These are phyloP conservation scores for Kwoniella mangroviensis DNA, from an alignment of 768 basidiomycete genomes.

Conservation along the genomic window DNA sequence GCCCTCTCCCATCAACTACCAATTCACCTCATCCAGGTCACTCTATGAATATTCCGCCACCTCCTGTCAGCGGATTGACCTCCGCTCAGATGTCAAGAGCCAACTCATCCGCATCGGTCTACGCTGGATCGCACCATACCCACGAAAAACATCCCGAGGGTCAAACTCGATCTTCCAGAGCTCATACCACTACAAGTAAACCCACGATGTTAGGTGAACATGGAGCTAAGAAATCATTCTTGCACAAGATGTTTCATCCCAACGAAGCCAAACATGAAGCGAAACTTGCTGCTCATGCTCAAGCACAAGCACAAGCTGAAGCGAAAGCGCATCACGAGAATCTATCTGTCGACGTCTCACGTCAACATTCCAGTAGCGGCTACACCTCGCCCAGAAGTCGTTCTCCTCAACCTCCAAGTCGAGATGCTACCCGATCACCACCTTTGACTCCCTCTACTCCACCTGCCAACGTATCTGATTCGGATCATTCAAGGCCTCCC, in stretches of 20 bases:
- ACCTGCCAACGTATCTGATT: slow-evolving; percentile 33
- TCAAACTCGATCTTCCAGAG: slow-evolving; percentile 10
- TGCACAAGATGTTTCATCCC: slow-evolving; percentile 56
- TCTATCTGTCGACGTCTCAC: slow-evolving; percentile 38
- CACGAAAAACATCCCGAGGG: slow-evolving; percentile 23
- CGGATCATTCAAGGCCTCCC: slow-evolving; percentile 44
- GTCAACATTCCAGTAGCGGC: slow-evolving; percentile 21
- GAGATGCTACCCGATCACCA: slow-evolving; percentile 43
- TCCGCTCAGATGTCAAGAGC: slow-evolving; percentile 38
- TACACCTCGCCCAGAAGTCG: slow-evolving; percentile 29
- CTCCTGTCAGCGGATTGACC: slow-evolving; percentile 15
- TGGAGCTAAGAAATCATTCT: slow-evolving; percentile 55
- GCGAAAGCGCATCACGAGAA: slow-evolving; percentile 19
- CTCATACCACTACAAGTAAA: slow-evolving; percentile 30
- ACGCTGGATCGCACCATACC: slow-evolving; percentile 19
- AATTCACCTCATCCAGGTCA: slow-evolving; percentile 28
- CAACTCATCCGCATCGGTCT: slow-evolving; percentile 23
- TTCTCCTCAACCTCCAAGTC: slow-evolving; percentile 33
- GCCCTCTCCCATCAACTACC: slow-evolving; percentile 32
- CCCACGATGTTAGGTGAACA: slow-evolving; percentile 47
- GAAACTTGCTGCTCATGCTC: slow-evolving; percentile 19
- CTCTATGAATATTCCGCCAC: slow-evolving; percentile 41
- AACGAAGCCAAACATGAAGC: slow-evolving; percentile 35
- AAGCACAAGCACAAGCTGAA: slow-evolving; percentile 15
- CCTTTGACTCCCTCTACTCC: slow-evolving; percentile 55